Percentiles rank a stretch among this genome's conserved stretches.
These are phyloP conservation scores for Auriscalpium orientale DNA, from an alignment of 768 basidiomycete species.

Conservation along the genomic window DNA sequence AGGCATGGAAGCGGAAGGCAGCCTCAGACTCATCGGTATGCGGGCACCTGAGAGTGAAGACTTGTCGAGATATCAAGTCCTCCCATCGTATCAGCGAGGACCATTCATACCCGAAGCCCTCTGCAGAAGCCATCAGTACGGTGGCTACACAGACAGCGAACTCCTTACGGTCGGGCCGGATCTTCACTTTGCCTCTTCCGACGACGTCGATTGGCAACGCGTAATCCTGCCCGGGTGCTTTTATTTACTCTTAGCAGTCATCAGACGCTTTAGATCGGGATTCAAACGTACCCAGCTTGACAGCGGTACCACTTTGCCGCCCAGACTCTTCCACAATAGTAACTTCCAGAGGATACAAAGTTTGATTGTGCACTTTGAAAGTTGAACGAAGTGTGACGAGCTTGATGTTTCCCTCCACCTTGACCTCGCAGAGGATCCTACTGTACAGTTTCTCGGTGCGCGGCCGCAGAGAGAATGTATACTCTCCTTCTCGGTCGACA, in stretches of 20 bases:
- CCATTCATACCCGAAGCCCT: constrained; percentile 97
- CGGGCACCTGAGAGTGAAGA: constrained; percentile 78
- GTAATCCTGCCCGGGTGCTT: constrained; percentile 81
- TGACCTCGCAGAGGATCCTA: constrained; percentile 83
- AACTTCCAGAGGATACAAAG: constrained; percentile 87
- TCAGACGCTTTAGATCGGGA: background rate
- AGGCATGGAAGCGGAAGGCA: constrained; percentile 91
- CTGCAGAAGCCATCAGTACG: constrained; percentile 31
- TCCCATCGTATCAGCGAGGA: constrained; percentile 84
- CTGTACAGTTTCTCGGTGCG: constrained; percentile 64
- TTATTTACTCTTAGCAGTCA: background rate
- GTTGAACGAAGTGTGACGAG: constrained; percentile 90
- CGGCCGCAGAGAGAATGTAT: constrained; percentile 79
- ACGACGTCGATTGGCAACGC: constrained; percentile 88
- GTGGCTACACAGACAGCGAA: background rate
- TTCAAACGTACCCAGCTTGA: constrained; percentile 60
- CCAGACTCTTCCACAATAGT: constrained; percentile 82
- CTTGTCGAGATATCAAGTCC: constrained; percentile 61
- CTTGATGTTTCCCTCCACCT: constrained; percentile 88
- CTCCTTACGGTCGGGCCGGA: constrained; percentile 87
- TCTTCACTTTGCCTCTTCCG: constrained; percentile 66
- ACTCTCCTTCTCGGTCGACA: constrained; percentile 92
- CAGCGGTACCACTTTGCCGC: constrained; percentile 70
- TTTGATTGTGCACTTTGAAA: constrained; percentile 84
- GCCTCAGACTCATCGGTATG: constrained; percentile 76